These are phyloP conservation scores for Penicillium chermesinum DNA, from an alignment of 495 filamentous ascomycete genomes.

Conservation along the genomic window DNA sequence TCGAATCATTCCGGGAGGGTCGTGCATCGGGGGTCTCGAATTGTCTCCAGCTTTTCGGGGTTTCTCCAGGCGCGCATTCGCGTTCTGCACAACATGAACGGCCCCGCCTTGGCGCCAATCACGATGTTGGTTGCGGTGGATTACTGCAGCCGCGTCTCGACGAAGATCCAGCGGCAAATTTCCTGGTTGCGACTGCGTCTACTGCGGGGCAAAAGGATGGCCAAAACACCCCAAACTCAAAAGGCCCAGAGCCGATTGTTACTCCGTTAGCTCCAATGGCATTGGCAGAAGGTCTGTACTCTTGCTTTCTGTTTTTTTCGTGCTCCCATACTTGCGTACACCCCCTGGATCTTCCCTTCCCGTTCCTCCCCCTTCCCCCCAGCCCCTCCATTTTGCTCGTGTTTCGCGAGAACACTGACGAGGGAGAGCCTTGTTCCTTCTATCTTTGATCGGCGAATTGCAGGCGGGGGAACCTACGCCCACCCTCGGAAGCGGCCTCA, in stretches of 20 bases:
- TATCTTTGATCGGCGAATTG: conserved; percentile 23
- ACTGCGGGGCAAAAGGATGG: conserved; percentile 24
- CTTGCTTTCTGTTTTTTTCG: background rate
- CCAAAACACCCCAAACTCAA: conserved; percentile 11
- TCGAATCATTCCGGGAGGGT: conserved; percentile 11
- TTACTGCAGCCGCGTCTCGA: conserved; percentile 22
- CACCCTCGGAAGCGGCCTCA: conserved; percentile 13
- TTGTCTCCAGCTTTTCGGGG: background rate
- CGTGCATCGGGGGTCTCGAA: conserved; percentile 5
- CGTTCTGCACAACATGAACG: conserved; percentile 36
- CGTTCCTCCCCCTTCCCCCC: background rate
- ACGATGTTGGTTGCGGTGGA: conserved; percentile 22
- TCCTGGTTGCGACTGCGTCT: conserved; percentile 10
- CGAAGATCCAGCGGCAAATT: conserved; percentile 18
- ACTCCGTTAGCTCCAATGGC: background rate
- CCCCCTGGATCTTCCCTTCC: background rate
- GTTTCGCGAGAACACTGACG: background rate
- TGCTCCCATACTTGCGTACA: background rate
- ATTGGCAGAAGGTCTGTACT: background rate
- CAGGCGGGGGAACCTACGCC: conserved; percentile 15
- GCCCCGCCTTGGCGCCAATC: conserved; percentile 26
- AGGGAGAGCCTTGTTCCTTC: background rate
- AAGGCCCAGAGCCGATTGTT: background rate
- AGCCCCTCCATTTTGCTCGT: background rate
- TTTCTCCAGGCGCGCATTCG: background rate